Evolutionary conservation across 257 asterid species (phyloP).

Genomic region (Henckelia pumila): DNA sequence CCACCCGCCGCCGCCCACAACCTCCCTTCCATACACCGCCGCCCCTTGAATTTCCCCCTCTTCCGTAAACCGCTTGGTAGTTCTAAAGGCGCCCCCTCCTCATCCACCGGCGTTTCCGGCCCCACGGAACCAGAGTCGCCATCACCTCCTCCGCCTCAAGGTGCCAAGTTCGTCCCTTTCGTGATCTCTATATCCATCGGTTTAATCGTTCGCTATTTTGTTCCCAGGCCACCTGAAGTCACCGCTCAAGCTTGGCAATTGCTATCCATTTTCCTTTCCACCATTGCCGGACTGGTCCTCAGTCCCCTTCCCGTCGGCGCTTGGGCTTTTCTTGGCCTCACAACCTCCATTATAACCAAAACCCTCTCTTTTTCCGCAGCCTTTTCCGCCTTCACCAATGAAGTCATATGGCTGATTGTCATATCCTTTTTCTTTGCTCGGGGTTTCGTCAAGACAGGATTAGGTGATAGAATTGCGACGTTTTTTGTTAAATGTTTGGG

Average conservation of each 20-base stretch:
- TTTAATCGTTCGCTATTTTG: conserved; percentile 54
- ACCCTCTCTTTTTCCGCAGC: conserved; percentile 71
- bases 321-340: conserved; percentile 85
- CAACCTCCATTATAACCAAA: conserved; percentile 60
- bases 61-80: conserved; percentile 15
- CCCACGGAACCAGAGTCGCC: conserved; percentile 28
- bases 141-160: conserved; percentile 36
- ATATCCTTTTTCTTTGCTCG: conserved; percentile 91
- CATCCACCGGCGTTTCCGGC: conserved; percentile 33
- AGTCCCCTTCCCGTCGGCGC: conserved; percentile 95
- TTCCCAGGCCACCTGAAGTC: conserved; percentile 74
- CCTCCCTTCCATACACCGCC: conserved; percentile 27
- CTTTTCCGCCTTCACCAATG: conserved; percentile 84
- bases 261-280: conserved; percentile 76
- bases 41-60: conserved; percentile 3
- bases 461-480: conserved; percentile 86
- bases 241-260: conserved; percentile 88
- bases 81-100: conserved; percentile 15
- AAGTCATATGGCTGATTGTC: conserved; percentile 87
- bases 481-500: conserved; percentile 90
- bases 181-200: conserved; percentile 66
- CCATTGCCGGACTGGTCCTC: conserved; percentile 83
- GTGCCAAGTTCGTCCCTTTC: conserved; percentile 70
- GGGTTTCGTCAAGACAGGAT: conserved; percentile 90
- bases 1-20: conserved; percentile 14